Evolutionary conservation across 768 basidiomycete genomes (phyloP).

Genomic region (Amanita pseudoporphyria): DNA sequence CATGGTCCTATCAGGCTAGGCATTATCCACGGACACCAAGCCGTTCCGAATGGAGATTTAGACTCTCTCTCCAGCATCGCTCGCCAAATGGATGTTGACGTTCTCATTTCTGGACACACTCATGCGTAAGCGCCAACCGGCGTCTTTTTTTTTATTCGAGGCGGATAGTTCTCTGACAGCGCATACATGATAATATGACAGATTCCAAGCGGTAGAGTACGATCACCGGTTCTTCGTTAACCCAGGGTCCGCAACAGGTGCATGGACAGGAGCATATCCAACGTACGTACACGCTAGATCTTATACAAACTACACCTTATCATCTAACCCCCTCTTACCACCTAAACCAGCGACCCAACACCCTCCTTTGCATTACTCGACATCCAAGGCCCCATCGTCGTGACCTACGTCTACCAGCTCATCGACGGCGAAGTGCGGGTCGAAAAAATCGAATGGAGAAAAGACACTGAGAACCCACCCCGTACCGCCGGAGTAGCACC

Average conservation of each 20-base stretch:
- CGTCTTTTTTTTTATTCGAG: background rate
- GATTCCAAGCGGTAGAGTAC: conserved; percentile 91
- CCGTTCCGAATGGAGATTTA: conserved; percentile 83
- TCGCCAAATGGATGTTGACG: conserved; percentile 96
- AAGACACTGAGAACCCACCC: background rate
- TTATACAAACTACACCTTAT: background rate
- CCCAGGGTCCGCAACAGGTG: conserved; percentile 91
- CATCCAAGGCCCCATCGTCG: conserved; percentile 92
- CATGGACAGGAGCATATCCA: conserved; percentile 74
- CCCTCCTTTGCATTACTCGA: conserved; percentile 98
- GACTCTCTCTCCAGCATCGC: conserved; percentile 86
- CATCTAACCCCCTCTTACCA: conserved; percentile 6
- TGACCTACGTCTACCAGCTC: conserved; percentile 95
- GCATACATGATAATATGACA: conserved; percentile 22
- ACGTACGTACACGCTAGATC: conserved; percentile 52
- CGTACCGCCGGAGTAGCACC: background rate
- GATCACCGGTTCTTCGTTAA: conserved; percentile 93
- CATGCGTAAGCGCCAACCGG: conserved; percentile 57
- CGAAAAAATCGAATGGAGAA: conserved; percentile 7
- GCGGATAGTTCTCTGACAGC: background rate
- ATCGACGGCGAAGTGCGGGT: conserved; percentile 56
- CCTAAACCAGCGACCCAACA: conserved; percentile 57
- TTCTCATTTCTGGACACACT: conserved; percentile 88
- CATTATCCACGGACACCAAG: conserved; percentile 90
- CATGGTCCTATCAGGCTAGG: conserved; percentile 89